Percentiles rank a stretch among this genome's conserved stretches.
phyloP scores from a whole-genome alignment of 495 filamentous ascomycete genomes.

The Parathielavia appendiculata region DNA sequence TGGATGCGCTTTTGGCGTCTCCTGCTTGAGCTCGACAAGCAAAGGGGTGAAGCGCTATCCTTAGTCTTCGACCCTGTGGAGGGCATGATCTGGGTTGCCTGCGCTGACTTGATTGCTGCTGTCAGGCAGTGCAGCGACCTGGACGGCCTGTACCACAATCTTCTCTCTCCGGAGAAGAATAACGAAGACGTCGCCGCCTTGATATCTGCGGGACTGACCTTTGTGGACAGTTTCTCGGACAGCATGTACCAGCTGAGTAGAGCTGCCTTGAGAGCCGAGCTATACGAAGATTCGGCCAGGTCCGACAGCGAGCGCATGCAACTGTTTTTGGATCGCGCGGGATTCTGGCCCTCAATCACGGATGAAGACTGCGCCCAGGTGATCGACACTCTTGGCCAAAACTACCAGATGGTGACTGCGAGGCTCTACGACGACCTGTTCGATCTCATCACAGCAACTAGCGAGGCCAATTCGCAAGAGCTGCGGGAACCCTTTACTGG shows the following conservation, averaged over 20 bases:
- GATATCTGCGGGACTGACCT: slow-evolving; percentile 55
- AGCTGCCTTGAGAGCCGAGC: slow-evolving; percentile 57
- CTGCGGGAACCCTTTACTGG: slow-evolving; percentile 50
- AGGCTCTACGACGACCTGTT: slow-evolving; percentile 48
- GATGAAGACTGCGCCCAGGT: slow-evolving; percentile 60
- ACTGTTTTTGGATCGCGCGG: slow-evolving; percentile 62
- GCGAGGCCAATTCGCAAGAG: slow-evolving; percentile 36
- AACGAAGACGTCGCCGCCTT: slow-evolving; percentile 41
- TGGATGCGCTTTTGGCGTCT: slow-evolving; percentile 89
- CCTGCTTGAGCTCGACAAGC: slow-evolving; percentile 77
- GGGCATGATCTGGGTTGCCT: slow-evolving; percentile 75
- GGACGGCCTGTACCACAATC: slow-evolving; percentile 64
- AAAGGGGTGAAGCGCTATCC: slow-evolving; percentile 70
- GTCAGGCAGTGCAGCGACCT: slow-evolving; percentile 73
- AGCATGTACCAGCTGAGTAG: slow-evolving; percentile 56
- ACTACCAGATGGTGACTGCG: slow-evolving; percentile 50
- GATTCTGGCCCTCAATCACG: slow-evolving; percentile 65
- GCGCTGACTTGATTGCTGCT: slow-evolving; percentile 70
- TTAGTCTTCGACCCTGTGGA: slow-evolving; percentile 64
- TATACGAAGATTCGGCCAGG: slow-evolving; percentile 61
- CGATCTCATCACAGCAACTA: slow-evolving; percentile 36
- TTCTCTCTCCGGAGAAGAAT: slow-evolving; percentile 31
- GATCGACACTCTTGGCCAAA: slow-evolving; percentile 52
- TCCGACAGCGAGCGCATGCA: slow-evolving; percentile 66
- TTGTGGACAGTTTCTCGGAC: slow-evolving; percentile 57